Base-by-base conservation (phyloP, 1,284 basidiomycete genomes). In the Microbotryum scabiosae region DNA sequence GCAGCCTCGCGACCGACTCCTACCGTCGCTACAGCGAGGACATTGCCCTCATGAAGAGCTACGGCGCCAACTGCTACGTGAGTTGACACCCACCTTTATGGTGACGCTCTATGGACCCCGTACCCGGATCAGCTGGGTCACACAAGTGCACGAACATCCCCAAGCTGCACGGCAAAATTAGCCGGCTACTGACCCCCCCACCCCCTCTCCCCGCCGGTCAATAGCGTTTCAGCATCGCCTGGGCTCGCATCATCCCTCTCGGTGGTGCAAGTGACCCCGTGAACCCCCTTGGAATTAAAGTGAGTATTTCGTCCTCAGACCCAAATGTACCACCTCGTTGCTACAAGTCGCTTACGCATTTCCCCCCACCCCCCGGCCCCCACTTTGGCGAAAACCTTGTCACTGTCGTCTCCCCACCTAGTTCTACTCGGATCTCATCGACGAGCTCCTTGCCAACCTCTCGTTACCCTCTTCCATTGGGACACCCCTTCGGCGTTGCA, bases 1-100 rank as follows among this genome's bases (percentile, higher is more conserved):
- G 85, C 3, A 84, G 85, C 63, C 76, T 81, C 54, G 85, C 86
- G 5, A 85, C 84, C 23, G 84, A 86, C 74, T 86, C 85, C 9
- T 85, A 84, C 76, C 78, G 77, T 51, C 79, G 79, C 58, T 87
- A 82, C 82, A 80, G 80, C 65, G 82, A 86, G 69, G 86, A 88
- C 70, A 76, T 87, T 18, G 81, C 80, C 26, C 77, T 87, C 16
- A 76, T 88, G 61, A 81, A 80, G 64, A 69, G 75, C 28, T 82
- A 84, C 59, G 82, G 82, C 21, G 82, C 80, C 54, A 84, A 82
- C 60, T 76, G 82, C 0, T 78, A 78, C 70, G 59, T 60, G 28
- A 36, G 59, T 36, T 44, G 26, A 30, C n/a, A 41, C 9, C 16
- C 16, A 41, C 6, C 16, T 4, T 41, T 41, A 41, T 41, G 2